Evolutionary conservation across 805 yeast species (phyloP), one percentile per base, ranked within the genome.

Genomic region (Starmerella ratchasimensis): DNA sequence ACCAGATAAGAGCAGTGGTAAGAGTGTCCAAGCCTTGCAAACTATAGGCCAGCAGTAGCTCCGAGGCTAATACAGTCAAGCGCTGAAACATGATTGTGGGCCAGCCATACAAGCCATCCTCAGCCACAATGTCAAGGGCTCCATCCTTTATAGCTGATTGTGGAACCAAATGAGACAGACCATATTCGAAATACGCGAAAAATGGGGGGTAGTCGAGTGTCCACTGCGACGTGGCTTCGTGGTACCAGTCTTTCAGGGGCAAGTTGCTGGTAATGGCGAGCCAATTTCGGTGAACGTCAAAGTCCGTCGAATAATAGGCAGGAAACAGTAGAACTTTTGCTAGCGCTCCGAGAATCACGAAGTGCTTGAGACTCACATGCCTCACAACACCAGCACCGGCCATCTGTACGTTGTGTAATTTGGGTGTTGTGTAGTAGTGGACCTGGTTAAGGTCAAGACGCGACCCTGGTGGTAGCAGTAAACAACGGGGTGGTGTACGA

Each of bases 281-380:
- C 98, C 98, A 90, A 54, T 90, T 90, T 41, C 98, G 65, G 58
- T 90, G 98, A 18, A 90, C 98, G 55, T 90, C 98, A 51, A 90
- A 88, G 57, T 90, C 98, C 1, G 97, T 90, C 10, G 96, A 86
- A 48, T 73, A 84, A 58, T 88, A 90, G 1, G 88, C 83, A 6
- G 80, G 76, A 37, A 74, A 69, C n/a, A 80, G 60, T 17, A 80
- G 61, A 9, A 76, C 29, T 34, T 51, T 51, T 6, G 49, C n/a
- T 8, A 42, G 28, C 25, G 47, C 29, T n/a, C 43, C 44, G 4
- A 41, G 29, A 11, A 47, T 30, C 8, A 47, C 26, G 15, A 41
- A 33, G 15, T 42, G 36, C 25, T 5, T 23, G 14, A 32, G 28
- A 15, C 32, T 29, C n/a, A n/a, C n/a, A n/a, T n/a, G n/a, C n/a